These are phyloP conservation scores for Cladosporium sp. DNA, from an alignment of 2,329 filamentous ascomycete genomes.

Conservation along the genomic window DNA sequence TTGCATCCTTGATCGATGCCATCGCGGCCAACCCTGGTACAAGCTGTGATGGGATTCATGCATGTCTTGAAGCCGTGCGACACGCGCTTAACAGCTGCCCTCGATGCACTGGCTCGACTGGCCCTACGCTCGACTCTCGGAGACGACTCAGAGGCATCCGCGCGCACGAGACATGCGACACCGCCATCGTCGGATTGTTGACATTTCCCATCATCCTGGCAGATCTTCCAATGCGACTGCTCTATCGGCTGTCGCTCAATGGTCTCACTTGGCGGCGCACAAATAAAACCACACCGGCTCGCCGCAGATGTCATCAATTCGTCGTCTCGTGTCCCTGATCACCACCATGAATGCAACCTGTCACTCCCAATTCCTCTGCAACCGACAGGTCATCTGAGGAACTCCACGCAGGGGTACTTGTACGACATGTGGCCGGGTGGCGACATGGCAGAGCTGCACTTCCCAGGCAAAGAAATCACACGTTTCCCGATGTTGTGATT, in stretches of 20 bases:
- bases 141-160: background rate
- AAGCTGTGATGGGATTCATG: conserved; percentile 4
- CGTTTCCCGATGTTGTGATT: background rate
- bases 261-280: conserved; percentile 6
- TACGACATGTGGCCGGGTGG: background rate
- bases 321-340: background rate
- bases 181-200: background rate
- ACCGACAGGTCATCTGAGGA: conserved; percentile 4
- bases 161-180: background rate
- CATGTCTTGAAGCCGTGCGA: conserved; percentile 11
- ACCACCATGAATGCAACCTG: background rate
- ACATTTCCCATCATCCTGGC: background rate
- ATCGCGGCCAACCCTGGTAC: background rate
- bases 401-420: background rate
- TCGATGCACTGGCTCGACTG: background rate
- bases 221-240: background rate
- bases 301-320: conserved; percentile 10
- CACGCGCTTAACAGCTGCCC: background rate
- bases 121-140: background rate
- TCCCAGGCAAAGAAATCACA: conserved; percentile 1
- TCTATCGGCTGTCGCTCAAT: background rate
- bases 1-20: conserved; percentile 3
- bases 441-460: background rate
- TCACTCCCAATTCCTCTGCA: conserved; percentile 5
- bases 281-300: conserved; percentile 12